Conservation (phyloP, 1,139 yeast species). For the Hansenula sp. region DNA sequence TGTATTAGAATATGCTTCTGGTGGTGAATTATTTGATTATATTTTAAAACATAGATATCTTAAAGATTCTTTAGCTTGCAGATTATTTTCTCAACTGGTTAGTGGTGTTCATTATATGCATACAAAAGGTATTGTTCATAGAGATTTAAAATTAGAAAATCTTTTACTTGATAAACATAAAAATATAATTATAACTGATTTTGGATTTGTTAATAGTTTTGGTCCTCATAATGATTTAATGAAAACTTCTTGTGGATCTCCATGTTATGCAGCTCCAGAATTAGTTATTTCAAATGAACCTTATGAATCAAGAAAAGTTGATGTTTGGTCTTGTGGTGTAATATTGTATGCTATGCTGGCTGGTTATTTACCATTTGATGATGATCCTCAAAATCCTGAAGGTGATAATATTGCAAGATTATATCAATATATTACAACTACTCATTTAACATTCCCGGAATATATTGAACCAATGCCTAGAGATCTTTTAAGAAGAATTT, state of each 20-base stretch:
- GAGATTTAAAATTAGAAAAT: slow-evolving; percentile 93
- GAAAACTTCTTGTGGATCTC: slow-evolving; percentile 97
- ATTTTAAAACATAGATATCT: slow-evolving; percentile 81
- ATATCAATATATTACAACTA: slow-evolving; percentile 85
- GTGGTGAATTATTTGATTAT: slow-evolving; percentile 95
- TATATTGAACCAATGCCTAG: slow-evolving; percentile 89
- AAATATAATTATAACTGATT: slow-evolving; percentile 67
- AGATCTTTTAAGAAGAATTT: slow-evolving; percentile 78
- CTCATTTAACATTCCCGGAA: slow-evolving; percentile 94
- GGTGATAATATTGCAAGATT: slow-evolving; percentile 90
- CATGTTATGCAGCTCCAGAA: slow-evolving; percentile 98
- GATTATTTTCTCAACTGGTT: slow-evolving; percentile 86
- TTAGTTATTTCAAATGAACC: slow-evolving; percentile 83
- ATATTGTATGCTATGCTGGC: slow-evolving; percentile 95
- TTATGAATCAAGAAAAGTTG: slow-evolving; percentile 92
- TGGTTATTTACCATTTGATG: slow-evolving; percentile 96
- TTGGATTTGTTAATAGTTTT: slow-evolving; percentile 90
- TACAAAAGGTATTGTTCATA: slow-evolving; percentile 78
- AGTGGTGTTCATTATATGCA: slow-evolving; percentile 93
- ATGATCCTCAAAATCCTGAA: slow-evolving; percentile 94
- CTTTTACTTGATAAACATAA: slow-evolving; percentile 59
- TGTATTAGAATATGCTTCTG: slow-evolving; percentile 92
- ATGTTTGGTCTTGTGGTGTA: slow-evolving; percentile 96
- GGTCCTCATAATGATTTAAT: slow-evolving; percentile 66
- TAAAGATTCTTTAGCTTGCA: slow-evolving; percentile 81